phyloP scores from a whole-genome alignment of 2,329 filamentous ascomycete species.

The Xylaria sp. region DNA sequence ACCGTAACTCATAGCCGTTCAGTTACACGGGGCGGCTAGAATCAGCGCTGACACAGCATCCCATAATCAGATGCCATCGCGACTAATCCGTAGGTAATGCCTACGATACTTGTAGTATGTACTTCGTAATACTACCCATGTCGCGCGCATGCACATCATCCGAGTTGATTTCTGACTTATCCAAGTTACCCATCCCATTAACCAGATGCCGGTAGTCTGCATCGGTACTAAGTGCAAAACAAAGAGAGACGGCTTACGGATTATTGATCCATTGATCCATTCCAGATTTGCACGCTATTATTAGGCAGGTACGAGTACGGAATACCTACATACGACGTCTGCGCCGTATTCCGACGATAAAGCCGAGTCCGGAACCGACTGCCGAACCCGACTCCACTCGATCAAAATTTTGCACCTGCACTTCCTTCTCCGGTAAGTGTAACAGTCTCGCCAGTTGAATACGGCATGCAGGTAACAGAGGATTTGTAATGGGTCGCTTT shows the following conservation, averaged over 20 bases:
- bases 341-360: not conserved
- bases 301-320: not conserved
- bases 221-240: not conserved
- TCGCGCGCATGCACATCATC: not conserved
- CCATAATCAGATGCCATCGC: not conserved
- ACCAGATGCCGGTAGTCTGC: not conserved
- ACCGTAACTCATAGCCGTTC: not conserved
- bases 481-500: not conserved
- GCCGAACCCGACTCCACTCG: not conserved
- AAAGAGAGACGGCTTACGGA: not conserved
- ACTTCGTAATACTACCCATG: constrained; percentile 4
- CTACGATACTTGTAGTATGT: not conserved
- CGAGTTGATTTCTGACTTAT: too few species aligned
- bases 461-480: not conserved
- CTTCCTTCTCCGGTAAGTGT: not conserved
- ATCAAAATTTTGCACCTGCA: too few species aligned
- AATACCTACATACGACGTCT: not conserved
- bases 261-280: not conserved
- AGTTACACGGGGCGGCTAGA: constrained; percentile 10
- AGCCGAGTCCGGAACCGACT: not conserved
- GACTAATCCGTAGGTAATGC: constrained; percentile 1
- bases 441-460: not conserved
- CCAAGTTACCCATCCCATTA: not conserved
- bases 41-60: not conserved
- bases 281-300: not conserved